Base-by-base conservation (phyloP, 345 rosid genomes). In the Gossypioides kirkii region DNA sequence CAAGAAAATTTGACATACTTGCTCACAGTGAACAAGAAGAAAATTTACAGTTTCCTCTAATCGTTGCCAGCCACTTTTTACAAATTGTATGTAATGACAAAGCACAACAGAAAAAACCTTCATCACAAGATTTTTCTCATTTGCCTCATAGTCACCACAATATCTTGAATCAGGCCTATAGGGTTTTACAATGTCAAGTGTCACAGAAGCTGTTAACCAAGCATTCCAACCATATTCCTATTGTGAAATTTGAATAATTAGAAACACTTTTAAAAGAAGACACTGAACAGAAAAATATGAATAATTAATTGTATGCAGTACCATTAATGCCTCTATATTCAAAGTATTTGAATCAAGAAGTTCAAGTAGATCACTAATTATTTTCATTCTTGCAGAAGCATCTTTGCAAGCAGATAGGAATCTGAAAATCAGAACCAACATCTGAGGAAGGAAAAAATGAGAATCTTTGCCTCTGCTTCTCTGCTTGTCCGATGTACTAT, bases 11-110 rank as follows among this genome's bases (percentile, higher is more conserved):
- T 69, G 53, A 79, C 87, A 73, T 90, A 94, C 98, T 79, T 83
- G 86, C 81, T 88, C 88, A 73, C 74, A 80, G 70, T 87, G 86
- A 83, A 86, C 69, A 42, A 88, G 87, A 45, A 94, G 80, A 82
- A 92, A 92, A 89, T 90, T 91, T 78, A 85, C 84, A 26, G 97
- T 90, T 80, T 90, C 98, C 79, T 94, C 98, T 73, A 94, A 79
- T 63, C 84, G 93, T 77, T 90, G 98, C 98, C 98, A 94, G 77
- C 98, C 98, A 73, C 98, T 97, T 87, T 91, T 94, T 66, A 94
- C 86, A 32, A 86, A 89, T 76, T 79, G 81, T 56, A 91, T 81
- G 80, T 86, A 86, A 85, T 94, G 92, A 80, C 94, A 85, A 77
- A 94, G 97, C 79, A 91, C 93, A 77, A 86, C 81, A 77, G 89